Conservation (phyloP, 2,329 filamentous ascomycete species). For the Sporothrix humicola region DNA sequence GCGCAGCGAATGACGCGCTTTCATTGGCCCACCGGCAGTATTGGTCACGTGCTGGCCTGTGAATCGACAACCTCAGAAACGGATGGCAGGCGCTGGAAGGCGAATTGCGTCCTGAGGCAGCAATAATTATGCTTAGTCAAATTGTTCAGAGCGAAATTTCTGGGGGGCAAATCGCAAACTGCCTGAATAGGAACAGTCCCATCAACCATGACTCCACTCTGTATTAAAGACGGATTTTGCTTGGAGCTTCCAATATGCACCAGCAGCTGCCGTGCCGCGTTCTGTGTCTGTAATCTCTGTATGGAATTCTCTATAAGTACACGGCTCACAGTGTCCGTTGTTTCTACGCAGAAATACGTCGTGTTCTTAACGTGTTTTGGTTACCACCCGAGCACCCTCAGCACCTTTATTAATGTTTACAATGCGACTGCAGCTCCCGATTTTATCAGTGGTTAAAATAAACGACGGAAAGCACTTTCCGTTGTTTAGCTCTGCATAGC, state of each 20-base stretch:
- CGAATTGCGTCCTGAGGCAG: slow-evolving; percentile 27
- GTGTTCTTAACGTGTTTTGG: too few species aligned
- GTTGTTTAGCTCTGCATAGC: neutral
- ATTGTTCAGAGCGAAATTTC: too few species aligned
- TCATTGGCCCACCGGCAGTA: slow-evolving; percentile 28
- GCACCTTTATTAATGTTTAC: too few species aligned
- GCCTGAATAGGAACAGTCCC: neutral
- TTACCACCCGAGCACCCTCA: too few species aligned
- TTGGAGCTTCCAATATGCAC: neutral
- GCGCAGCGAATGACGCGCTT: slow-evolving; percentile 33
- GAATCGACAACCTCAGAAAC: slow-evolving; percentile 6
- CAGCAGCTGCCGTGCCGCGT: neutral
- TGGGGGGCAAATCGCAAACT: slow-evolving; percentile 18
- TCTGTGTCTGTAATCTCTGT: neutral
- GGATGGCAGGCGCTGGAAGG: slow-evolving; percentile 25
- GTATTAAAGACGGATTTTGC: too few species aligned
- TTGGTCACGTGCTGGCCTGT: slow-evolving; percentile 24
- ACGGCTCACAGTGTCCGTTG: neutral
- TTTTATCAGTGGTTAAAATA: too few species aligned
- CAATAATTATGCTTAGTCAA: slow-evolving; percentile 8
- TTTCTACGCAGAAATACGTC: neutral
- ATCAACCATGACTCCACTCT: neutral
- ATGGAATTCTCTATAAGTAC: too few species aligned
- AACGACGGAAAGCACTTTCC: neutral
- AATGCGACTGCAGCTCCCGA: too few species aligned